Base-by-base conservation (phyloP, 345 rosid genomes). In the Linum lewisii region DNA sequence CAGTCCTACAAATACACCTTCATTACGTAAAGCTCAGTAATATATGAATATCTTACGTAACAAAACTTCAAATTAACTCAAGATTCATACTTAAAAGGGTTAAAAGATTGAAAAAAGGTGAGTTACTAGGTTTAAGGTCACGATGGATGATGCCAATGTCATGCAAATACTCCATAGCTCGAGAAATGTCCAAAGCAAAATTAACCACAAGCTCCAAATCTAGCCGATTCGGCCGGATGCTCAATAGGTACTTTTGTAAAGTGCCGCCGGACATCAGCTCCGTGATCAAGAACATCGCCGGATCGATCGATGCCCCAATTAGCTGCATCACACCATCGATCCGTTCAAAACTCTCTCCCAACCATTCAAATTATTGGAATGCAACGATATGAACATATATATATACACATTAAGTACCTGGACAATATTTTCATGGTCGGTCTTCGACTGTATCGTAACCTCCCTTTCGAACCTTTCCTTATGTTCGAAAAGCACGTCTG, bases 111-210 rank as follows among this genome's bases (percentile, higher is more conserved):
- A 50, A 58, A 53, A 42, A 26, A 24, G 57, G 62, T n/a, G 21
- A 50, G 54, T 61, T 75, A 87, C 90, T 72, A 20, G 95, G 90
- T 68, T 87, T 82, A 34, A 87, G 56, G 66, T 87, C 90, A 16
- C 88, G 90, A 66, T 84, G 90, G 60, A 87, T 79, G 72, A 87
- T 73, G 73, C 83, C 76, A 47, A 79, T 74, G n/a, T 81, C 77
- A 61, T 87, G 95, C 79, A 87, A 57, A 54, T 51, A 79, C 53
- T 79, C 83, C 95, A 87, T 82, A 51, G 88, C 95, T 64, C 62
- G 76, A 50, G 86, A 73, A 32, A 87, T 76, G 32, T 81, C 80
- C 67, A 87, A 64, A 5, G 88, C 95, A 37, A 70, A 80, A 60
- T 69, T 66, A 25, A 82, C 57, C 19, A 78, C 64, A 37, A 54